Percentiles rank a stretch among this genome's conserved stretches.
Conservation (phyloP, 371 early-diverging fungal genomes). For the Mycotypha africana region DNA sequence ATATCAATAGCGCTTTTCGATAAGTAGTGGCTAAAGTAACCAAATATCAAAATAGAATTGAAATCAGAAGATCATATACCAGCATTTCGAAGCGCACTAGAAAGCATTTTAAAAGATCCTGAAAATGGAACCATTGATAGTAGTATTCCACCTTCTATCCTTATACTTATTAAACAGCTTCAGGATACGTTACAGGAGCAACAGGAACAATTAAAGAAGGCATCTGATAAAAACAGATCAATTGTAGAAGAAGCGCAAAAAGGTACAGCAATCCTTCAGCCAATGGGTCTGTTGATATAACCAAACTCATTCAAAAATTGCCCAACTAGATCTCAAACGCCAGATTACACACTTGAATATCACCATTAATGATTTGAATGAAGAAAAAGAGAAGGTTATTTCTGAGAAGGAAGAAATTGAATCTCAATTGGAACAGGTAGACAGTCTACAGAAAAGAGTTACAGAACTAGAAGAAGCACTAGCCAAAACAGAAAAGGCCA, state of each 20-base stretch:
- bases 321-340: constrained; percentile 30
- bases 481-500: constrained; percentile 12
- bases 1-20: too few species aligned
- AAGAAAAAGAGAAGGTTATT: constrained; percentile 31
- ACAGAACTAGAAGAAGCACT: constrained; percentile 4
- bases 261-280: too few species aligned
- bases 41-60: too few species aligned
- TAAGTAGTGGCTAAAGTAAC: too few species aligned
- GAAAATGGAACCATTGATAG: constrained; percentile 21
- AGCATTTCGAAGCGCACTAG: constrained; percentile 12
- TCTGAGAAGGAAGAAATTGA: constrained; percentile 30
- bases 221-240: background rate
- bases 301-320: too few species aligned
- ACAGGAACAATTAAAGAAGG: background rate
- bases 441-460: background rate
- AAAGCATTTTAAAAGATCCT: constrained; percentile 21
- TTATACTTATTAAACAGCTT: constrained; percentile 23
- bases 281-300: too few species aligned
- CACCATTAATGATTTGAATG: constrained; percentile 24
- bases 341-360: constrained; percentile 35
- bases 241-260: constrained; percentile 7
- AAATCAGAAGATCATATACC: constrained; percentile 3
- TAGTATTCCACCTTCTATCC: constrained; percentile 25
- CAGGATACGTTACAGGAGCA: constrained; percentile 17
- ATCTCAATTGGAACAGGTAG: background rate